phyloP scores from a whole-genome alignment of 2,329 filamentous ascomycete genomes.

The Penicillium sp. region DNA sequence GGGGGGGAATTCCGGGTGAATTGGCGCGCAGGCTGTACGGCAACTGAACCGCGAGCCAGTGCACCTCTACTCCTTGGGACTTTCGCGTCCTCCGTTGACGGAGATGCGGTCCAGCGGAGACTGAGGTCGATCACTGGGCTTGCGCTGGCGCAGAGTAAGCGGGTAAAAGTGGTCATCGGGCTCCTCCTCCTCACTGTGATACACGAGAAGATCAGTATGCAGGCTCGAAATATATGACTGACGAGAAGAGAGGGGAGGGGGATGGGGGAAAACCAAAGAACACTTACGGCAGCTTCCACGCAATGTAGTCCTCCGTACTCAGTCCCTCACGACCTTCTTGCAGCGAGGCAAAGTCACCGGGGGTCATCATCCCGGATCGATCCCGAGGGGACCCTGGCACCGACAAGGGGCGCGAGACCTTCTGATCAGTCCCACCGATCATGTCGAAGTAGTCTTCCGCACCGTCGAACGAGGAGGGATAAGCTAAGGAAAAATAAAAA shows the following conservation, averaged over 20 bases:
- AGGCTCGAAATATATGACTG: not conserved
- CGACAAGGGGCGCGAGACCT: conserved; percentile 90
- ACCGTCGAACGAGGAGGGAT: conserved; percentile 73
- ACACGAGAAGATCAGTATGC: conserved; percentile 13
- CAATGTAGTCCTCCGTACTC: conserved; percentile 94
- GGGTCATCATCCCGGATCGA: conserved; percentile 95
- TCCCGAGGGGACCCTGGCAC: conserved; percentile 90
- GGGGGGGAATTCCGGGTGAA: too few species aligned
- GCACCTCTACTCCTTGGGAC: not conserved
- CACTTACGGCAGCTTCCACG: conserved; percentile 96
- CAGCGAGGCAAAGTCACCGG: conserved; percentile 91
- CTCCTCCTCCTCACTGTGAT: conserved; percentile 79
- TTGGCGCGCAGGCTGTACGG: not conserved
- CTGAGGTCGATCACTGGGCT: conserved; percentile 29
- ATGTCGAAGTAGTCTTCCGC: conserved; percentile 79
- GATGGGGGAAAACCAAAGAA: not conserved
- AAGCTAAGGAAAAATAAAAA: conserved; percentile 49
- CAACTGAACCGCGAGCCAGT: not conserved
- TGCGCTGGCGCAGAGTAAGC: conserved; percentile 55
- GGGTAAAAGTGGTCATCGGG: conserved; percentile 70
- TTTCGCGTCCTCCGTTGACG: conserved; percentile 21
- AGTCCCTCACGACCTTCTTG: conserved; percentile 91
- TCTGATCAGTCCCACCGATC: conserved; percentile 86
- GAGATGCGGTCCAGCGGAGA: conserved; percentile 34
- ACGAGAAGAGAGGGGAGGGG: too few species aligned